Evolutionary conservation across 1,139 yeast genomes (phyloP).

Genomic region (Sugiyamaella novakii): DNA sequence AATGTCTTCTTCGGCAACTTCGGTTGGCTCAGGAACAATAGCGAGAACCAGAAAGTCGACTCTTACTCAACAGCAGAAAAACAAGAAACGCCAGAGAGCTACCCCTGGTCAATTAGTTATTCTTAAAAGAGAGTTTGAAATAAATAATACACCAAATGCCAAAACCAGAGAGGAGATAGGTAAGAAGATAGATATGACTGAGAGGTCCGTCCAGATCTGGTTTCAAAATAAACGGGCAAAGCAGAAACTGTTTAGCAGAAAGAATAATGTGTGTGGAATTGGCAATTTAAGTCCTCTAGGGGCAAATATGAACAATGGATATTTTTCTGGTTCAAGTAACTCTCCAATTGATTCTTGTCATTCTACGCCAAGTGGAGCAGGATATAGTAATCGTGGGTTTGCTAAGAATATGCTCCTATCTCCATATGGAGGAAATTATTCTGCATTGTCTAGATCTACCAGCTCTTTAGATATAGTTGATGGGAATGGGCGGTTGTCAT

Average conservation of each 20-base stretch:
- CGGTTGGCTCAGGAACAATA: background rate
- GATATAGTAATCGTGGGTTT: background rate
- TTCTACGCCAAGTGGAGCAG: slow-evolving; percentile 15
- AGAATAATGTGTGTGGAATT: slow-evolving; percentile 13
- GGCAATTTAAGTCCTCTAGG: background rate
- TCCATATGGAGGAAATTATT: slow-evolving; percentile 9
- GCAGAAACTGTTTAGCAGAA: slow-evolving; percentile 50
- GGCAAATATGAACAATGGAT: slow-evolving; percentile 10
- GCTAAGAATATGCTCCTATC: slow-evolving; percentile 3
- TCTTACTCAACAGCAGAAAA: slow-evolving; percentile 46
- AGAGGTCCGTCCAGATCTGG: slow-evolving; percentile 92
- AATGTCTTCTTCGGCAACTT: slow-evolving; percentile 1
- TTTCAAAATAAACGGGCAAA: slow-evolving; percentile 91
- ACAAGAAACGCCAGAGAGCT: slow-evolving; percentile 54
- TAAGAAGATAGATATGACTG: slow-evolving; percentile 79
- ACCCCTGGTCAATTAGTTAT: slow-evolving; percentile 79
- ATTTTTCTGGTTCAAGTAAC: slow-evolving; percentile 21
- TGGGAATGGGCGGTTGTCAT: background rate
- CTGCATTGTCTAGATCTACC: slow-evolving; percentile 7
- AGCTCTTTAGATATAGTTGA: slow-evolving; percentile 10
- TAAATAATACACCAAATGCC: slow-evolving; percentile 57
- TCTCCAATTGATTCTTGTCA: slow-evolving; percentile 18
- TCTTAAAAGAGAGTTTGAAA: slow-evolving; percentile 68
- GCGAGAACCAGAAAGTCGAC: slow-evolving; percentile 34
- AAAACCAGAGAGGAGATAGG: slow-evolving; percentile 68